Conservation (phyloP, 257 asterid species). For the Solanum sejunctum region DNA sequence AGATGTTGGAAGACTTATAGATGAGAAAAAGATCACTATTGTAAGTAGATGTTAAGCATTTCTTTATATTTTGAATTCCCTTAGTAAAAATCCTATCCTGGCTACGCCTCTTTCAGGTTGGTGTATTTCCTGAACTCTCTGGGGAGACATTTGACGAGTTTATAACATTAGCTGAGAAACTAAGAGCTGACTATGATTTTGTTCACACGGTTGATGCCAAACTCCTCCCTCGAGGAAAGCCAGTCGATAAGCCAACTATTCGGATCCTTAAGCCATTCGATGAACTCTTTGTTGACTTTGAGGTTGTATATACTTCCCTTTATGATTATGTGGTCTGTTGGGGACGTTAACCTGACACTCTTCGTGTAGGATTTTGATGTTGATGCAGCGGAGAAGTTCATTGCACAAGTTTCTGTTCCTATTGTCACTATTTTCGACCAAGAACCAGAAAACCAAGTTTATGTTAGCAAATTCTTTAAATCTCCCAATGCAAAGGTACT, state of each 20-base stretch:
- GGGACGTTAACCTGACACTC: background rate
- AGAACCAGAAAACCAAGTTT: constrained; percentile 39
- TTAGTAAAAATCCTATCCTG: background rate
- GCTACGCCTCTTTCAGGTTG: constrained; percentile 27
- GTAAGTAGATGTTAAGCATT: constrained; percentile 16
- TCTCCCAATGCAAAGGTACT: constrained; percentile 29
- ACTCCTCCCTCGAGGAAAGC: constrained; percentile 49
- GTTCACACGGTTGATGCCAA: constrained; percentile 69
- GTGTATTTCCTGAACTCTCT: constrained; percentile 52
- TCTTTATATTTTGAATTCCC: too few relatives aligned
- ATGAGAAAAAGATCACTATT: constrained; percentile 39
- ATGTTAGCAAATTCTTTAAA: constrained; percentile 47
- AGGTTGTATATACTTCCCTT: constrained; percentile 23
- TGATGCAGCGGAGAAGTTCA: constrained; percentile 53
- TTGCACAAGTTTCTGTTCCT: constrained; percentile 40
- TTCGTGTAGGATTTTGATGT: constrained; percentile 48
- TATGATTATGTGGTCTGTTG: background rate
- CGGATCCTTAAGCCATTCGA: constrained; percentile 82
- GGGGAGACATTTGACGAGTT: constrained; percentile 60
- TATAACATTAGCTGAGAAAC: constrained; percentile 50
- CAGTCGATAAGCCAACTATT: constrained; percentile 60
- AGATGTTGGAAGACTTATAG: constrained; percentile 35
- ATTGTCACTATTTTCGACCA: constrained; percentile 41
- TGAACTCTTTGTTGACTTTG: constrained; percentile 49
- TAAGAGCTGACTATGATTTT: constrained; percentile 61